Conservation (phyloP, 1,284 basidiomycete genomes). For the Ceratorhiza oryzae-sativae region DNA sequence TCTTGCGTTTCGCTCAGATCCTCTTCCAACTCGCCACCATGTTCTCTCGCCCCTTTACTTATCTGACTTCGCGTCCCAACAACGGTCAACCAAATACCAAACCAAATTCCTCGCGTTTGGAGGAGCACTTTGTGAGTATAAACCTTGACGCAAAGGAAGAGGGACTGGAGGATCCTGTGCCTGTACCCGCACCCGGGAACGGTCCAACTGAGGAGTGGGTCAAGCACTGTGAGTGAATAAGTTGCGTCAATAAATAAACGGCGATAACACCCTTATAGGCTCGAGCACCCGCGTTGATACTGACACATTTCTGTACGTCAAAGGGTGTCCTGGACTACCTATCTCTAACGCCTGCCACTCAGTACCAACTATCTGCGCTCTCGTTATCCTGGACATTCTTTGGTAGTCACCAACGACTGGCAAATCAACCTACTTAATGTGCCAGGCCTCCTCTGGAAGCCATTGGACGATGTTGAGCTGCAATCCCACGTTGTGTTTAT, state of each 20-base stretch:
- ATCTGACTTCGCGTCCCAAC: constrained; percentile 18
- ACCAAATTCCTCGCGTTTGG: constrained; percentile 43
- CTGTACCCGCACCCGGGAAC: constrained; percentile 42
- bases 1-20: neutral
- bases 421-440: constrained; percentile 59
- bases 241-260: constrained; percentile 46
- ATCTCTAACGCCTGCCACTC: constrained; percentile 45
- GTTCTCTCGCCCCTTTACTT: constrained; percentile 32
- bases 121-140: constrained; percentile 61
- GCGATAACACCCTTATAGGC: constrained; percentile 1
- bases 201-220: constrained; percentile 60
- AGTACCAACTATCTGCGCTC: constrained; percentile 57
- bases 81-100: neutral
- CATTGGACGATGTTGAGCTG: constrained; percentile 59
- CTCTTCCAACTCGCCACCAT: neutral
- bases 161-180: neutral
- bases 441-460: constrained; percentile 58
- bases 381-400: constrained; percentile 66
- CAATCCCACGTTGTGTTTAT: constrained; percentile 52
- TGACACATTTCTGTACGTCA: constrained; percentile 28
- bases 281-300: constrained; percentile 34
- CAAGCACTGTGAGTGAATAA: constrained; percentile 57
- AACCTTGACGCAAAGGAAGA: constrained; percentile 48
- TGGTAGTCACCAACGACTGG: constrained; percentile 61
- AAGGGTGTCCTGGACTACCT: neutral